Base-by-base conservation (phyloP, 495 filamentous ascomycete species). In the Xylaria scruposa region DNA sequence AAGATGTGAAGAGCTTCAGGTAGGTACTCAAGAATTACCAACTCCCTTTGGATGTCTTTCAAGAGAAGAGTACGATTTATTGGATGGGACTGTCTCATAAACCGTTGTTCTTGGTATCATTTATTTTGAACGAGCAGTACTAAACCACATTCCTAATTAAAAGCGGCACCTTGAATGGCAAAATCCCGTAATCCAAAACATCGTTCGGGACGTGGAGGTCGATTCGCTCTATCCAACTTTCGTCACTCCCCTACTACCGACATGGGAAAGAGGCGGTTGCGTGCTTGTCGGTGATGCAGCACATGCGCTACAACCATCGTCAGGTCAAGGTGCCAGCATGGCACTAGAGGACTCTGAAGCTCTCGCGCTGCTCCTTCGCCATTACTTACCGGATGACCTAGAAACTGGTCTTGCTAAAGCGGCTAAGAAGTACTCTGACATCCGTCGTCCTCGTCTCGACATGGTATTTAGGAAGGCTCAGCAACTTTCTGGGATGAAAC, bases 181-280 rank as follows among this genome's bases (percentile, higher is more conserved):
- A 42, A 85, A 89, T 58, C 85, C 85, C 0, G 81, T 85, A 24
- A 75, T 90, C 17, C 82, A 81, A 61, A 75, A 80, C 29, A 81
- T 89, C 51, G 71, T 89, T 17, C 58, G 71, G 10, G 74, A 75
- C 7, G 79, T 80, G 2, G 75, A 83, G 2, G 79, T 88, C 4
- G 74, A 86, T 38, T 83, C 74, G 71, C 80, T 89, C 68, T 89
- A 88, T 73, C 87, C 87, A 21, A 87, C 83, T 3, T 89, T 85
- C 82, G 85, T 82, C 4, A 77, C 82, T 0, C 84, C 84, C 5
- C 72, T 81, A 21, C 81, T 90, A 1, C 72, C 73, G 26, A 72
- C 29, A 15, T 74, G 75, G 75, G 68, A 70, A 9, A 70, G 56
- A 31, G 68, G 68, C 6, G 59, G 81, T 70, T 75, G 78, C 78